Conservation (phyloP, 768 basidiomycete genomes). For the Kwoniella europaea region DNA sequence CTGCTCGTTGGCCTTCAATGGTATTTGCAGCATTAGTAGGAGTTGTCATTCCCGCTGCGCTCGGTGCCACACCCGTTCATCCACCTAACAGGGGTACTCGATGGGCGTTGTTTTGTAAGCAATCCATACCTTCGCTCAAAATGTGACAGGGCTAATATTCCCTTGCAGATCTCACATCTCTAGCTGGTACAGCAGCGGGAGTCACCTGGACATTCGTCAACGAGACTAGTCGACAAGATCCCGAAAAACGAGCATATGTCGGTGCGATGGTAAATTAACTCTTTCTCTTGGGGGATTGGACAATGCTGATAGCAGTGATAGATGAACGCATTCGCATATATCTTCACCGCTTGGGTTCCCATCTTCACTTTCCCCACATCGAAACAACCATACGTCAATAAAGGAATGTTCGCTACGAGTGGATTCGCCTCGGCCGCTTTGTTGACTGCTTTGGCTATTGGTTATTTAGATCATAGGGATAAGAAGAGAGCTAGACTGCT, state of each 20-base stretch:
- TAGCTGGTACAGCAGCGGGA: slow-evolving; percentile 30
- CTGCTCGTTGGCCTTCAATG: slow-evolving; percentile 43
- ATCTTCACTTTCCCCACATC: slow-evolving; percentile 50
- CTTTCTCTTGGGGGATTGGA: not conserved
- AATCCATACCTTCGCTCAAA: not conserved
- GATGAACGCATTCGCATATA: slow-evolving; percentile 47
- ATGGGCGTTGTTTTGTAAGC: slow-evolving; percentile 42
- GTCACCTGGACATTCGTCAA: slow-evolving; percentile 41
- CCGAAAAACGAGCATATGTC: slow-evolving; percentile 46
- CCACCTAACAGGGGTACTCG: slow-evolving; percentile 25
- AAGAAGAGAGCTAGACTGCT: slow-evolving; percentile 11
- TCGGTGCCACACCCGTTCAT: slow-evolving; percentile 38
- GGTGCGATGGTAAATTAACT: slow-evolving; percentile 32
- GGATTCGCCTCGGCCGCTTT: slow-evolving; percentile 35
- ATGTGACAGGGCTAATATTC: not conserved
- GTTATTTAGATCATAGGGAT: slow-evolving; percentile 32
- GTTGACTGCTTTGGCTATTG: slow-evolving; percentile 35
- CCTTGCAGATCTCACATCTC: slow-evolving; percentile 30
- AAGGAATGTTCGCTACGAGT: slow-evolving; percentile 35
- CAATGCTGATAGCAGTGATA: slow-evolving; percentile 9
- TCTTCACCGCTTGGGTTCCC: slow-evolving; percentile 46
- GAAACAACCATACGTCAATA: slow-evolving; percentile 39
- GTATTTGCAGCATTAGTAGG: slow-evolving; percentile 31
- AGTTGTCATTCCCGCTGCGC: slow-evolving; percentile 25
- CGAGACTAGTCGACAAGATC: slow-evolving; percentile 39